phyloP scores from a whole-genome alignment of 2,329 filamentous ascomycete genomes.

The Pseudogymnoascus destructans region DNA sequence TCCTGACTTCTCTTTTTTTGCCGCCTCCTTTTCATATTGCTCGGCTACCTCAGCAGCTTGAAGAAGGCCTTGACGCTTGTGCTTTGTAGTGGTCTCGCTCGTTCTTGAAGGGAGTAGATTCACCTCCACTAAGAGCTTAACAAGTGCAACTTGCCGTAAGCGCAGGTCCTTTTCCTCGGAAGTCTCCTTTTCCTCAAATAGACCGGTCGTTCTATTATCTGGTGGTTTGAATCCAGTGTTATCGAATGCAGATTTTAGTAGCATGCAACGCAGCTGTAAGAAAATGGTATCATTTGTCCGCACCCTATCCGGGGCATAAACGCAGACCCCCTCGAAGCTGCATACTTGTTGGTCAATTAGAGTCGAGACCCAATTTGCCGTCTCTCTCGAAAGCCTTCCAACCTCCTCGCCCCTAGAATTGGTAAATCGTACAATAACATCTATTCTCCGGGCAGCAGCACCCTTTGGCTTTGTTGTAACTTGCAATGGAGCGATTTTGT shows the following conservation, averaged over 20 bases:
- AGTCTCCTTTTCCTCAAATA: conserved; percentile 80
- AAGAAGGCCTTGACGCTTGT: conserved; percentile 71
- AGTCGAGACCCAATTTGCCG: conserved; percentile 81
- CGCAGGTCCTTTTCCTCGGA: conserved; percentile 72
- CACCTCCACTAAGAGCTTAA: conserved; percentile 81
- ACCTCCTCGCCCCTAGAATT: conserved; percentile 68
- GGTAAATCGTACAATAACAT: conserved; percentile 86
- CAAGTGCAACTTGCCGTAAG: conserved; percentile 72
- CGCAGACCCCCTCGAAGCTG: conserved; percentile 72
- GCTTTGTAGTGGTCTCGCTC: conserved; percentile 62
- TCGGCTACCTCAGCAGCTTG: conserved; percentile 83
- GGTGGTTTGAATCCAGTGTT: conserved; percentile 46
- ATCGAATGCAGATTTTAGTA: conserved; percentile 64
- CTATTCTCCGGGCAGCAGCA: conserved; percentile 50
- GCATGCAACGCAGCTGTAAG: conserved; percentile 66
- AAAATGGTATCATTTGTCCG: conserved; percentile 92
- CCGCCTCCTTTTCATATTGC: conserved; percentile 48
- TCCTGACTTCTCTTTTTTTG: conserved; percentile 25
- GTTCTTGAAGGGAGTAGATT: conserved; percentile 62
- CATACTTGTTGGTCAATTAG: conserved; percentile 85
- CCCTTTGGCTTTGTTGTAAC: conserved; percentile 23
- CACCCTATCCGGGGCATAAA: conserved; percentile 75
- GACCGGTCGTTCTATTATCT: conserved; percentile 55
- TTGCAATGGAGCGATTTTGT: conserved; percentile 21
- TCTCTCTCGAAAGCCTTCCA: conserved; percentile 74